A percentile compares a stretch with the other conserved stretches of the same genome.
These are phyloP conservation scores for Didymella pomorum DNA, from an alignment of 2,329 filamentous ascomycete species.

Conservation along the genomic window DNA sequence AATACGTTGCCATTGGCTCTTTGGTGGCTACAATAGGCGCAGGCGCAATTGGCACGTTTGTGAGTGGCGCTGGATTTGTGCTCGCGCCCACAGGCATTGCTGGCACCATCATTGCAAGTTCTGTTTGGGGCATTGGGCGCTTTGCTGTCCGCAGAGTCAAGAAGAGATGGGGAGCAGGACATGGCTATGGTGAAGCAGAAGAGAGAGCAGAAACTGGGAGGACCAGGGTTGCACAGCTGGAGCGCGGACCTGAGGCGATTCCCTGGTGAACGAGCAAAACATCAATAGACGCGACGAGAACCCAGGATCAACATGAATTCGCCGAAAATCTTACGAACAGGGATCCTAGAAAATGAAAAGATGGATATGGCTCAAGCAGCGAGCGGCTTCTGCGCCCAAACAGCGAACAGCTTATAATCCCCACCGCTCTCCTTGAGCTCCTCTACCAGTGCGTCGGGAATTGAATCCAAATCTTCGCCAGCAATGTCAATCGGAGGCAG, in stretches of 20 bases:
- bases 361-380: not conserved
- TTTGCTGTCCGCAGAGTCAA: conserved; percentile 48
- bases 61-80: conserved; percentile 53
- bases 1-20: conserved; percentile 54
- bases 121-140: conserved; percentile 52
- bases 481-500: conserved; percentile 13
- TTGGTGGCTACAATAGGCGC: conserved; percentile 51
- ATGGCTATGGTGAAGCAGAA: conserved; percentile 31
- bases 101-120: conserved; percentile 47
- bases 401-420: not conserved
- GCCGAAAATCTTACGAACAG: no score
- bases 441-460: not conserved
- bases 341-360: not conserved
- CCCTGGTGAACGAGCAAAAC: conserved; percentile 29
- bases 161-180: conserved; percentile 36
- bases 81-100: conserved; percentile 54
- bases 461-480: not conserved
- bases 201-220: conserved; percentile 25
- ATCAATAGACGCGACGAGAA: no score
- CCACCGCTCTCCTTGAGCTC: not conserved
- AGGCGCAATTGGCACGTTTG: conserved; percentile 48
- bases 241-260: conserved; percentile 30
- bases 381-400: not conserved
- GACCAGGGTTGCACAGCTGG: conserved; percentile 16
- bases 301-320: not conserved